These are phyloP conservation scores for Pestalotiopsis sp. DNA, from an alignment of 2,329 filamentous ascomycete genomes.

Conservation along the genomic window DNA sequence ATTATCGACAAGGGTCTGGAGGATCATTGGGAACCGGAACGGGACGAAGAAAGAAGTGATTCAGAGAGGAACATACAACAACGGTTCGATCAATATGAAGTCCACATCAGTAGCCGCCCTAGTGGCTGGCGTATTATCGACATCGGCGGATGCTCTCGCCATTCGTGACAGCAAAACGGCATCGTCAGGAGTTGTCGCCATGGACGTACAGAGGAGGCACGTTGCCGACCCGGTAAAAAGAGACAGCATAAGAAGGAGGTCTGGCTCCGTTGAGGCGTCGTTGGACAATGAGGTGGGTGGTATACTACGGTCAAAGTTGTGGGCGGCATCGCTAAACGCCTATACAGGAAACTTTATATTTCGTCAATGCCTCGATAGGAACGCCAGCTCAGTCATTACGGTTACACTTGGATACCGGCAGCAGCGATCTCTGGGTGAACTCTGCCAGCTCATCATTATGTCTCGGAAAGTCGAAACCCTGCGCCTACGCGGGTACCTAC, in stretches of 20 bases:
- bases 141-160: constrained; percentile 28
- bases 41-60: not conserved
- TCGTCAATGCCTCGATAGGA: constrained; percentile 63
- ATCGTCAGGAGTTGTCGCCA: constrained; percentile 45
- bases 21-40: not conserved
- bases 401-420: constrained; percentile 69
- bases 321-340: constrained; percentile 21
- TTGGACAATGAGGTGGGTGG: constrained; percentile 58
- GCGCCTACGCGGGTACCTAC: constrained; percentile 68
- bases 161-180: constrained; percentile 21
- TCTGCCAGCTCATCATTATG: constrained; percentile 65
- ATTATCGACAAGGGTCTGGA: constrained; percentile 17
- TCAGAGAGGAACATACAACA: constrained; percentile 2
- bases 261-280: constrained; percentile 41
- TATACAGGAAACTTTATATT: constrained; percentile 62
- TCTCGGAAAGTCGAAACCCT: constrained; percentile 47
- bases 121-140: constrained; percentile 26
- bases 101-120: constrained; percentile 26
- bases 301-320: not conserved
- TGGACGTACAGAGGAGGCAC: constrained; percentile 44
- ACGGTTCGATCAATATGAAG: constrained; percentile 18
- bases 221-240: constrained; percentile 44
- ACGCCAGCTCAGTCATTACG: constrained; percentile 61
- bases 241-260: constrained; percentile 48
- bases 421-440: constrained; percentile 74